These are phyloP conservation scores for Fennellomyces sp. DNA, from an alignment of 371 early-diverging fungal genomes.

Conservation along the genomic window DNA sequence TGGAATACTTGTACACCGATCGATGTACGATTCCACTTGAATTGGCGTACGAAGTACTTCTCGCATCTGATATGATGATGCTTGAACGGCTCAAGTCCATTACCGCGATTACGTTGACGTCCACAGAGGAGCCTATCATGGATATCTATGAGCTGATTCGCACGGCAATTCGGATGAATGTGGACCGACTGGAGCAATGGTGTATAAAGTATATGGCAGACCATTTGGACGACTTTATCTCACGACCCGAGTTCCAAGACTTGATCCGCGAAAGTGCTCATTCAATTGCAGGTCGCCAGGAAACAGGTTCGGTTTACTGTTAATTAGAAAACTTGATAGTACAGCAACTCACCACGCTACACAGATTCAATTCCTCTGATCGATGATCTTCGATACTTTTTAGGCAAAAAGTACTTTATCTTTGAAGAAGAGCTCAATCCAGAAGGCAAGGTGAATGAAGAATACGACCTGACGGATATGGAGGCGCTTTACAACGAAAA, in stretches of 20 bases:
- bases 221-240: slow-evolving; percentile 29
- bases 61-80: slow-evolving; percentile 32
- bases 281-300: slow-evolving; percentile 31
- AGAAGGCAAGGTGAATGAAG: slow-evolving; percentile 26
- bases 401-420: slow-evolving; percentile 34
- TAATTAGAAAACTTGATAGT: not conserved
- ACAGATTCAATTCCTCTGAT: slow-evolving; percentile 40
- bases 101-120: slow-evolving; percentile 35
- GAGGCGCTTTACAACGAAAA: slow-evolving; percentile 32
- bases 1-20: slow-evolving; percentile 46
- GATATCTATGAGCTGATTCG: slow-evolving; percentile 33
- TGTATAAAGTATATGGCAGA: slow-evolving; percentile 39
- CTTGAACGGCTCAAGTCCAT: slow-evolving; percentile 36
- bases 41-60: slow-evolving; percentile 34
- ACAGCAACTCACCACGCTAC: not conserved
- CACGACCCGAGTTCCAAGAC: slow-evolving; percentile 19
- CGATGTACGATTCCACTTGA: slow-evolving; percentile 30
- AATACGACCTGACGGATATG: slow-evolving; percentile 33
- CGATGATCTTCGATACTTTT: slow-evolving; percentile 39
- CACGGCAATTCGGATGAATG: slow-evolving; percentile 28
- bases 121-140: slow-evolving; percentile 20
- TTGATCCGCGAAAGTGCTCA: slow-evolving; percentile 33
- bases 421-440: slow-evolving; percentile 34
- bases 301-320: slow-evolving; percentile 29
- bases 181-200: slow-evolving; percentile 40